Conservation (phyloP, 352 stramenopile species). For the Plasmopara viticola region DNA sequence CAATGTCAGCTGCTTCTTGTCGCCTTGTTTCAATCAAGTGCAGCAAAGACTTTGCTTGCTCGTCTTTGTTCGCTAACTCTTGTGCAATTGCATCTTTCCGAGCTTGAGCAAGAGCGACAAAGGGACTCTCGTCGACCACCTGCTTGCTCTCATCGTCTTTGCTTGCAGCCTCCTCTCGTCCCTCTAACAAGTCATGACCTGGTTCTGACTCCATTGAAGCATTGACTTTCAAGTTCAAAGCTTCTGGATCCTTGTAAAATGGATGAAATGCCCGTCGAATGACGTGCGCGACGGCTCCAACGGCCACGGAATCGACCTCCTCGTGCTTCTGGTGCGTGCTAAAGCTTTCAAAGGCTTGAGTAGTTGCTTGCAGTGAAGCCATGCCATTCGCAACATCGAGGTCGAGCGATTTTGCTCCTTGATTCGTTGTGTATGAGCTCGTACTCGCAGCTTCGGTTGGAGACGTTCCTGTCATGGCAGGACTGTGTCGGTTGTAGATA, state of each 20-base stretch:
- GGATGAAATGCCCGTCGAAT: slow-evolving; percentile 61
- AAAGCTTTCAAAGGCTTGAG: background rate
- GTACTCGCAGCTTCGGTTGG: background rate
- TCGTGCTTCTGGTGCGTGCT: slow-evolving; percentile 18
- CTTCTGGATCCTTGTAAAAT: slow-evolving; percentile 33
- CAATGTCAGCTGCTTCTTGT: slow-evolving; percentile 28
- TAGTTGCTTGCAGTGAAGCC: background rate
- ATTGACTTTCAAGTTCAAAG: background rate
- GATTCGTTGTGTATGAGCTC: background rate
- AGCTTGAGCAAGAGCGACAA: slow-evolving; percentile 26
- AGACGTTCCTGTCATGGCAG: background rate
- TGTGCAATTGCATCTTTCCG: slow-evolving; percentile 35
- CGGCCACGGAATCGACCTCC: slow-evolving; percentile 56
- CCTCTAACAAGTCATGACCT: background rate
- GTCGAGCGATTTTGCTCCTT: background rate
- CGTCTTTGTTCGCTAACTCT: slow-evolving; percentile 26
- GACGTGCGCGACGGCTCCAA: slow-evolving; percentile 68
- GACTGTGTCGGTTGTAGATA: background rate
- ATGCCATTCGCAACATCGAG: background rate
- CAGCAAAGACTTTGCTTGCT: slow-evolving; percentile 30
- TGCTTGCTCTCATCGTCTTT: background rate
- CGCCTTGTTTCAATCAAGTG: slow-evolving; percentile 46
- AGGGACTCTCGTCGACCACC: slow-evolving; percentile 17
- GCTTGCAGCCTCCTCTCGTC: background rate
- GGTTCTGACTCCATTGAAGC: background rate